Evolutionary conservation across 768 basidiomycete species (phyloP).

Genomic region (Tulasnella sp.): DNA sequence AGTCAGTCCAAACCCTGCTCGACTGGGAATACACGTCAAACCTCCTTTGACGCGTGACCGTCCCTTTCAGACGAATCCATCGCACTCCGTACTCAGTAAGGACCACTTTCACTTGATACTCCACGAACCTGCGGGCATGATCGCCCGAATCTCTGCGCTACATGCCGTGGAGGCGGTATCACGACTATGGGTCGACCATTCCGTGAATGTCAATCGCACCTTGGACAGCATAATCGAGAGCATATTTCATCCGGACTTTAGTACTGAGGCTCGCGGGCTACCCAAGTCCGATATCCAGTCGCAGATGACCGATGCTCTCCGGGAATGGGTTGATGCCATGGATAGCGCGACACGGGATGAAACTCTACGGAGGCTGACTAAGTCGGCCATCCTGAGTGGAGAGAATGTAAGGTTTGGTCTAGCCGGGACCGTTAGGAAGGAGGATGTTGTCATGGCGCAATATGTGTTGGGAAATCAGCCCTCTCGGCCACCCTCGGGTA

Average conservation of each 20-base stretch:
- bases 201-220: not conserved
- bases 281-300: not conserved
- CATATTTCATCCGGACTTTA: conserved; percentile 14
- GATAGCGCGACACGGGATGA: not conserved
- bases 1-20: not conserved
- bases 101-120: conserved; percentile 63
- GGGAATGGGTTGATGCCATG: conserved; percentile 3
- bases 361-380: conserved; percentile 5
- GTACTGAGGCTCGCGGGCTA: no score
- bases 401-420: conserved; percentile 6
- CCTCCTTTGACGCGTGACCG: not conserved
- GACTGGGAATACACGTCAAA: not conserved
- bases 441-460: no score
- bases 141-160: conserved; percentile 55
- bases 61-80: not conserved
- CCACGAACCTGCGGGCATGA: conserved; percentile 66
- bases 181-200: conserved; percentile 1
- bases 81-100: conserved; percentile 27
- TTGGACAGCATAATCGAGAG: not conserved
- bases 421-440: no score
- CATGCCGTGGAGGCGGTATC: conserved; percentile 26
- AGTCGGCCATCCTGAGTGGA: not conserved
- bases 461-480: no score
- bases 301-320: not conserved
- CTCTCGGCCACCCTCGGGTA: no score